Base-by-base conservation (phyloP, 139 green algal genomes). In the Nannochloris sp. region DNA sequence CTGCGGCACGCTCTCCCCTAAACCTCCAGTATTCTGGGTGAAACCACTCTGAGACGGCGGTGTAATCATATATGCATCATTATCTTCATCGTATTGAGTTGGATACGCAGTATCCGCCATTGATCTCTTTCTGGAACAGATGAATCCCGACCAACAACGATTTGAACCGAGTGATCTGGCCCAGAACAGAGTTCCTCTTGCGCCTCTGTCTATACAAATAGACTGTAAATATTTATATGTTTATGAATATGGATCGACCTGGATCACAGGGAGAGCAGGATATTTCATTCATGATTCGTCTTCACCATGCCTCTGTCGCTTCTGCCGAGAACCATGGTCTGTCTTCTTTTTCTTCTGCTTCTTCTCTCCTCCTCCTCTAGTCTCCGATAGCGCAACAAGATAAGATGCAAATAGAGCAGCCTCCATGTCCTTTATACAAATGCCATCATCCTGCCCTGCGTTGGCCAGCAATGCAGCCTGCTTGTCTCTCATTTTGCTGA, bases 351-450 rank as follows among this genome's bases (percentile, higher is more conserved):
- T 54, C 46, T 23, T 19, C 6, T 54, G 7, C 46, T 53, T 24
- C 23, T 19, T 16, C 18, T 23, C 11, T 5, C 24, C 10, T 12
- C 15, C n/a, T 19, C 18, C 18, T 9, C 9, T 12, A 25, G n/a
- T 23, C 2, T 54, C 18, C 15, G n/a, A 63, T 58, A 69, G 69
- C 6, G 72, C 59, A 9, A 60, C 59, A 44, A 12, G n/a, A n/a
- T n/a, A 27, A 7, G 60, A 43, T 1, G 43, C 65, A 58, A 65
- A 77, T 23, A 44, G 14, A 21, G 15, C 40, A 7, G 46, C 29
- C 25, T 37, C 37, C 57, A 21, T n/a, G n/a, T 50, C 23, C 19
- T 29, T 74, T 1, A 81, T 55, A n/a, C 57, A 3, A 11, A 40
- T 40, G 7, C 34, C 34, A n/a, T 14, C 34, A 40, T 11, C 34